Conservation (phyloP, 495 filamentous ascomycete species). For the Tuber microsphaerosporum region DNA sequence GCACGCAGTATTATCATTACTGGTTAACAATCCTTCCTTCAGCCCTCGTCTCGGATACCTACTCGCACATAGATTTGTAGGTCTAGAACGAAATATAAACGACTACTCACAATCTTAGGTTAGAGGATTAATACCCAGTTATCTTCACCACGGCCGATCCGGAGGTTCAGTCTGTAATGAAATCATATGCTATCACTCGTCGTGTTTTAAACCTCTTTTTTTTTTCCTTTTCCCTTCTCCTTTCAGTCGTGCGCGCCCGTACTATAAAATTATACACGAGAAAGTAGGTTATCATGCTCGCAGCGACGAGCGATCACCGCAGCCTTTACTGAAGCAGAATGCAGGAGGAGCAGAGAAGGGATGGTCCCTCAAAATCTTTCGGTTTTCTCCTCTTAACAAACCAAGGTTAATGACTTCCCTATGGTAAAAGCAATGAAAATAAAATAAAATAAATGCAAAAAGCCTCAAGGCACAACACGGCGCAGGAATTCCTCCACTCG, state of each 20-base stretch:
- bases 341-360: neutral
- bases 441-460: neutral
- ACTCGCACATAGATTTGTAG: neutral
- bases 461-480: neutral
- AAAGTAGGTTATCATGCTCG: neutral
- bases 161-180: neutral
- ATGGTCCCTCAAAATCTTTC: neutral
- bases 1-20: neutral
- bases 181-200: neutral
- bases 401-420: neutral
- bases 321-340: neutral
- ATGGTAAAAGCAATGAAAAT: neutral
- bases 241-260: neutral
- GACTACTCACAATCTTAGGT: neutral
- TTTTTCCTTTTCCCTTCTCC: neutral
- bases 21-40: neutral
- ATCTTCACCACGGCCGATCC: neutral
- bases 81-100: neutral
- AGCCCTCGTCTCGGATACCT: neutral
- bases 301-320: neutral
- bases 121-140: neutral
- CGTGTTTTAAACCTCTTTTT: neutral
- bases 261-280: neutral
- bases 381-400: neutral
- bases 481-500: neutral